Evolutionary conservation across 192 early-diverging fungal genomes (phyloP).

Genomic region (Rhizoclosmatium sp.): DNA sequence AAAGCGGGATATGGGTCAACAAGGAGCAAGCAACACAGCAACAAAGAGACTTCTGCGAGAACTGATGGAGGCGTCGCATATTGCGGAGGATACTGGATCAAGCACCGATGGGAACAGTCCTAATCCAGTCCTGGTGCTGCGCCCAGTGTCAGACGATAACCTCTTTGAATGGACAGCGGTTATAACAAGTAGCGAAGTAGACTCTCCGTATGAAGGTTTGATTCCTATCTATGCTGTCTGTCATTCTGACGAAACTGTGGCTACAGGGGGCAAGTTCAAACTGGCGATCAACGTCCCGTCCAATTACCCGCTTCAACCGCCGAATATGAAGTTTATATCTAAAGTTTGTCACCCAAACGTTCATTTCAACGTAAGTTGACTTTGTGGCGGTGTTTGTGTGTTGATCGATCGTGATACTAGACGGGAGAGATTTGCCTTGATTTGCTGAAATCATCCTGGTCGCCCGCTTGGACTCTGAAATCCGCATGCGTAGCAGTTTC

Average conservation of each 20-base stretch:
- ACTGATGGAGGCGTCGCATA: constrained; percentile 53
- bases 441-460: constrained; percentile 92
- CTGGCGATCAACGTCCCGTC: constrained; percentile 75
- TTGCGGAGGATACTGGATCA: background rate
- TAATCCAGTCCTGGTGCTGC: constrained; percentile 61
- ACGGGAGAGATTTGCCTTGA: constrained; percentile 98
- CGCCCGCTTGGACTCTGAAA: constrained; percentile 92
- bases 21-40: background rate
- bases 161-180: constrained; percentile 75
- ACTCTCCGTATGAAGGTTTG: constrained; percentile 75
- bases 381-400: background rate
- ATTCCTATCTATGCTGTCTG: constrained; percentile 1
- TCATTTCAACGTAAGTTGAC: constrained; percentile 78
- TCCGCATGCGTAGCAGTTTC: constrained; percentile 85
- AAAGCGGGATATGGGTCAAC: background rate
- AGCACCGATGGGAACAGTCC: constrained; percentile 6
- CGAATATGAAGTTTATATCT: constrained; percentile 75
- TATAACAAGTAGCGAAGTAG: constrained; percentile 59
- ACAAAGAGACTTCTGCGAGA: constrained; percentile 65
- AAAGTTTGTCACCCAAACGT: constrained; percentile 93
- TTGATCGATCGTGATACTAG: constrained; percentile 44
- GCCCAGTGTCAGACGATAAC: constrained; percentile 72
- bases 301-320: constrained; percentile 81
- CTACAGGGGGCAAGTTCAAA: constrained; percentile 70
- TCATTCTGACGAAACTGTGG: background rate